phyloP scores from a whole-genome alignment of 2,329 filamentous ascomycete genomes.

The Pseudogymnoascus sp. region DNA sequence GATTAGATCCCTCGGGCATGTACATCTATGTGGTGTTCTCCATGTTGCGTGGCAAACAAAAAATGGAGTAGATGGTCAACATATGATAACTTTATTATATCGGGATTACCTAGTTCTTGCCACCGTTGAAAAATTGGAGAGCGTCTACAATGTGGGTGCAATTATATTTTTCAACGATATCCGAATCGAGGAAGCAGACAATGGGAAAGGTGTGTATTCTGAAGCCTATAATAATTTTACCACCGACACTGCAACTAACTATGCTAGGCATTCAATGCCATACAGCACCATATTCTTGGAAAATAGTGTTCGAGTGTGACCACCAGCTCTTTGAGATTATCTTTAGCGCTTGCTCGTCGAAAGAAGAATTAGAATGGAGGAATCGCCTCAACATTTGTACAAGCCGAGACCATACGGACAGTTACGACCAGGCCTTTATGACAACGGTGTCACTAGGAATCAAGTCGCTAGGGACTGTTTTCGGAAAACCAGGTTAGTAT shows the following conservation, averaged over 20 bases:
- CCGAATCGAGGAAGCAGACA: constrained; percentile 66
- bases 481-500: constrained; percentile 60
- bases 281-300: constrained; percentile 84
- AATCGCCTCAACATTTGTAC: constrained; percentile 52
- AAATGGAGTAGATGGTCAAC: constrained; percentile 64
- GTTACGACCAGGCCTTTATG: constrained; percentile 45
- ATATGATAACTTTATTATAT: constrained; percentile 83
- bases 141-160: constrained; percentile 66
- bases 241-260: background rate
- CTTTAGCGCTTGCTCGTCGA: constrained; percentile 75
- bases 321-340: constrained; percentile 77
- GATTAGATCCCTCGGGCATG: constrained; percentile 74
- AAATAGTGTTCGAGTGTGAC: constrained; percentile 73
- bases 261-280: constrained; percentile 74
- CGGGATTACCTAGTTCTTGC: constrained; percentile 73
- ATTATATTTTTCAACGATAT: constrained; percentile 63
- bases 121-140: constrained; percentile 55
- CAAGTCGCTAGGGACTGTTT: constrained; percentile 67
- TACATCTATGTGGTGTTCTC: constrained; percentile 75
- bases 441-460: constrained; percentile 64
- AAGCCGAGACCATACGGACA: constrained; percentile 43
- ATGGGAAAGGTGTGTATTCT: constrained; percentile 56
- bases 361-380: constrained; percentile 78
- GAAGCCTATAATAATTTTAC: constrained; percentile 23
- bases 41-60: constrained; percentile 75